Percentiles rank a stretch among this genome's conserved stretches.
Evolutionary conservation across 2,329 filamentous ascomycete species (phyloP).

Genomic region (Cladosporium sp.): DNA sequence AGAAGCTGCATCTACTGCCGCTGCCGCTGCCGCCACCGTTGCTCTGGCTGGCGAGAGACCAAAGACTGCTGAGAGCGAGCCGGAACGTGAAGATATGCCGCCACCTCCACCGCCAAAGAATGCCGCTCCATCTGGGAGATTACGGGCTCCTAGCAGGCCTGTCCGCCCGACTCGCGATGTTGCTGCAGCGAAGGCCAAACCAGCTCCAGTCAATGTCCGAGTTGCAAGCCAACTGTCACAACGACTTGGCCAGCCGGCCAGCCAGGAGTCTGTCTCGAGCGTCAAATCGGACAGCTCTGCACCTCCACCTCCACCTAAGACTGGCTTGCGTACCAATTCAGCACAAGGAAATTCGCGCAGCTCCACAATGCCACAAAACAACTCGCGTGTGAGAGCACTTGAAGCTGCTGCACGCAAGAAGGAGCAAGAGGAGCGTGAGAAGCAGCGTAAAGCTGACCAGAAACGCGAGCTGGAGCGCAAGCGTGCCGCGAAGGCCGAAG

Average conservation of each 20-base stretch:
- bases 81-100: conserved; percentile 52
- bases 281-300: conserved; percentile 26
- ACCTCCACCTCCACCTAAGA: conserved; percentile 48
- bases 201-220: conserved; percentile 67
- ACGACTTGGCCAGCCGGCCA: conserved; percentile 27
- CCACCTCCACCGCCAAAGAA: conserved; percentile 57
- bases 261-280: conserved; percentile 21
- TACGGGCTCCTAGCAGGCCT: conserved; percentile 32
- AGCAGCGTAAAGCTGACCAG: conserved; percentile 72
- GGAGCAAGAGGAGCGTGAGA: conserved; percentile 77
- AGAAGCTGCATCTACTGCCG: conserved; percentile 30
- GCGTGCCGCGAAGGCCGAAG: conserved; percentile 65
- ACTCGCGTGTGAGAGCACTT: conserved; percentile 48
- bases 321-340: conserved; percentile 65
- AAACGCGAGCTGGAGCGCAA: conserved; percentile 80
- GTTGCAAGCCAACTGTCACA: conserved; percentile 51
- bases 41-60: conserved; percentile 21
- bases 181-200: conserved; percentile 54
- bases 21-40: conserved; percentile 28
- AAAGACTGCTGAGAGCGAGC: conserved; percentile 25
- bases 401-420: conserved; percentile 76
- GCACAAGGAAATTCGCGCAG: conserved; percentile 46
- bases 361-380: conserved; percentile 48
- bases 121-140: conserved; percentile 36
- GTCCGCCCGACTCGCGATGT: conserved; percentile 44